A percentile compares a stretch with the other conserved stretches of the same genome.
Conservation (phyloP, 2,329 filamentous ascomycete species). For the Fusarium aywerte region DNA sequence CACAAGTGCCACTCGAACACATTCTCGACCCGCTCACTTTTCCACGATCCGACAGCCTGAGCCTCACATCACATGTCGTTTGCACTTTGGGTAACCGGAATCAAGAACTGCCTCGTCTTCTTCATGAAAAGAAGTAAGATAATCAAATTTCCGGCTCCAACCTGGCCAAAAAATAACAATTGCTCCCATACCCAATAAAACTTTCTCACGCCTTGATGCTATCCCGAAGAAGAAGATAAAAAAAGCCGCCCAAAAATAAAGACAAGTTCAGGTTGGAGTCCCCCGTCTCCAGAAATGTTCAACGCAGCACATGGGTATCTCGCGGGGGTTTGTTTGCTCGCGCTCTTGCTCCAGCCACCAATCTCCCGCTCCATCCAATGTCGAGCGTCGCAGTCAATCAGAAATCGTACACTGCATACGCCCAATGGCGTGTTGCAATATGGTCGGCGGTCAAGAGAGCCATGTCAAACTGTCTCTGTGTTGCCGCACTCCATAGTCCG, state of each 20-base stretch:
- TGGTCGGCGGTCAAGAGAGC: constrained; percentile 34
- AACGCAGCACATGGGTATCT: constrained; percentile 47
- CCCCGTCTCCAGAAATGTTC: constrained; percentile 46
- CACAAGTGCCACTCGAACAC: constrained; percentile 35
- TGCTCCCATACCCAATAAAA: constrained; percentile 37
- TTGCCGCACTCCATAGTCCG: constrained; percentile 22
- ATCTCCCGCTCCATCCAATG: constrained; percentile 44
- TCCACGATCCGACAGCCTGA: constrained; percentile 24
- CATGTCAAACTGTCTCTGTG: constrained; percentile 24
- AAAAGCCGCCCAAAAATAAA: constrained; percentile 35
- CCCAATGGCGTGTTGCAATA: constrained; percentile 42
- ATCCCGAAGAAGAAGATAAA: constrained; percentile 21
- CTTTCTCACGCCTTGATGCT: constrained; percentile 37
- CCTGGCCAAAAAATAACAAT: constrained; percentile 35
- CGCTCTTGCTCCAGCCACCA: constrained; percentile 44
- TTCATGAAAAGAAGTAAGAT: constrained; percentile 32
- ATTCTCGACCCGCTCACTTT: constrained; percentile 33
- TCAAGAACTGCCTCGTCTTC: constrained; percentile 23
- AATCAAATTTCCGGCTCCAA: constrained; percentile 45
- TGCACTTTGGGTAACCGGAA: constrained; percentile 14
- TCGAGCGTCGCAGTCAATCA: constrained; percentile 41
- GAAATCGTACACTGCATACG: constrained; percentile 46
- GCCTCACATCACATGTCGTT: constrained; percentile 41
- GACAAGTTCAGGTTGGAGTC: constrained; percentile 44
- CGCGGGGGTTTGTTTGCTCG: constrained; percentile 45